Conservation (phyloP, 805 yeast species). For the Spathaspora sp. region DNA sequence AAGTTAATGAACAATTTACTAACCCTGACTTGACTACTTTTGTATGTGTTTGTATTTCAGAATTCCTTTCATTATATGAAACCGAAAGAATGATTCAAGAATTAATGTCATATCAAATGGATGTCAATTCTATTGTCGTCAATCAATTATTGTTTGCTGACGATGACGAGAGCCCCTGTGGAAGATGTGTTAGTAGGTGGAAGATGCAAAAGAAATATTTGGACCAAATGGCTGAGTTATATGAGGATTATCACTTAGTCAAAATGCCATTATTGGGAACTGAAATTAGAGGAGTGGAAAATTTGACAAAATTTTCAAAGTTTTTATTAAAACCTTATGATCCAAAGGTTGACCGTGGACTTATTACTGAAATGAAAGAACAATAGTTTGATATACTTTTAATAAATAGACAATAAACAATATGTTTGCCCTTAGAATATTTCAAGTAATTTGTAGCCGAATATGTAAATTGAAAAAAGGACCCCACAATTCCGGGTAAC, state of each 20-base stretch:
- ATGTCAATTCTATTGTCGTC: constrained; percentile 92
- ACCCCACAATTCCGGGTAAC: not conserved
- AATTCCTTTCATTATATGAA: constrained; percentile 91
- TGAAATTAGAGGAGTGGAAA: constrained; percentile 91
- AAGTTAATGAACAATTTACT: constrained; percentile 91
- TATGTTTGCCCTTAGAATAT: too few relatives aligned
- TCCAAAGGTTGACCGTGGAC: constrained; percentile 54
- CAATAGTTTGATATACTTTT: constrained; percentile 18
- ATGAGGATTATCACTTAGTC: constrained; percentile 95
- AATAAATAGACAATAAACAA: not conserved
- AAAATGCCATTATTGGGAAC: constrained; percentile 93
- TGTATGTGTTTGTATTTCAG: constrained; percentile 96
- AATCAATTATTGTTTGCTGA: constrained; percentile 91
- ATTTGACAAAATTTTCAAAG: constrained; percentile 77
- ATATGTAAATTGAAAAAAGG: not conserved
- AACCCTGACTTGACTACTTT: constrained; percentile 94
- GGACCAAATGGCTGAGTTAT: constrained; percentile 92
- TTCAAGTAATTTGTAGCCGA: not conserved
- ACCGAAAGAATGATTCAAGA: constrained; percentile 98
- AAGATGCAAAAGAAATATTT: constrained; percentile 94
- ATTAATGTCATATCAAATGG: constrained; percentile 90
- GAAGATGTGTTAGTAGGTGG: constrained; percentile 88
- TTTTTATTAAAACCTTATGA: constrained; percentile 76
- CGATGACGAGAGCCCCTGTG: constrained; percentile 69
- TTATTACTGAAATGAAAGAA: constrained; percentile 55